Evolutionary conservation across 1,284 basidiomycete genomes (phyloP).

Genomic region (Xerocomus nothofagi): DNA sequence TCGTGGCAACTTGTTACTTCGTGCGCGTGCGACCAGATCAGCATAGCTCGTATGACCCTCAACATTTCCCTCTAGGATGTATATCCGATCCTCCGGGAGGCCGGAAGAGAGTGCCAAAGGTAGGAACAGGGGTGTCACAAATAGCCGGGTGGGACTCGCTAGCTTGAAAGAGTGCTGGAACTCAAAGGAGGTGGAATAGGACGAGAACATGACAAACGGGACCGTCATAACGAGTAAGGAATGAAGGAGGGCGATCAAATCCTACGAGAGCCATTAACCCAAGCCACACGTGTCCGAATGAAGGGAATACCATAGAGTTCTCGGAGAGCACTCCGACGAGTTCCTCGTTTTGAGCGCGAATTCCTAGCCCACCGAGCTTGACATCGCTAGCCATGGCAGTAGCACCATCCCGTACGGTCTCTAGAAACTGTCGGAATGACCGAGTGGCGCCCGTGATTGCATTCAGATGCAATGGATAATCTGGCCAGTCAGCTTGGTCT

Average conservation of each 20-base stretch:
- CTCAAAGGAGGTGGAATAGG: constrained; percentile 67
- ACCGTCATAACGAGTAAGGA: constrained; percentile 55
- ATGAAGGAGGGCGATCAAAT: constrained; percentile 59
- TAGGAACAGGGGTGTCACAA: constrained; percentile 57
- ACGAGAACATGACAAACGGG: constrained; percentile 63
- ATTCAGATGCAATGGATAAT: constrained; percentile 60
- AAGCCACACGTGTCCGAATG: neutral
- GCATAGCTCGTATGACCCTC: constrained; percentile 44
- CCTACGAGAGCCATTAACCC: constrained; percentile 41
- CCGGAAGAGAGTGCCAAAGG: constrained; percentile 51
- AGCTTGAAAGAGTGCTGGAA: constrained; percentile 56
- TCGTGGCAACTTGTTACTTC: constrained; percentile 39
- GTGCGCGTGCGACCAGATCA: constrained; percentile 45
- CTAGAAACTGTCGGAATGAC: constrained; percentile 49
- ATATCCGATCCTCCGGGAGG: constrained; percentile 51
- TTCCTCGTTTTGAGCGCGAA: constrained; percentile 48
- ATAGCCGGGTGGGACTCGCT: constrained; percentile 56
- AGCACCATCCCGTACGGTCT: constrained; percentile 52
- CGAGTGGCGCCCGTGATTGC: constrained; percentile 48
- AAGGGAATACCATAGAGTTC: constrained; percentile 57
- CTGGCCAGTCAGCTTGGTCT: constrained; percentile 50
- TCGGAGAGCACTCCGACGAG: constrained; percentile 68
- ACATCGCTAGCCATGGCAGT: constrained; percentile 53
- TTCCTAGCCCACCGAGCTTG: constrained; percentile 54
- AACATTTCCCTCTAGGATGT: constrained; percentile 48